Percentiles rank a stretch among this genome's conserved stretches.
Conservation (phyloP, 2,329 filamentous ascomycete genomes). For the Capronia coronata region DNA sequence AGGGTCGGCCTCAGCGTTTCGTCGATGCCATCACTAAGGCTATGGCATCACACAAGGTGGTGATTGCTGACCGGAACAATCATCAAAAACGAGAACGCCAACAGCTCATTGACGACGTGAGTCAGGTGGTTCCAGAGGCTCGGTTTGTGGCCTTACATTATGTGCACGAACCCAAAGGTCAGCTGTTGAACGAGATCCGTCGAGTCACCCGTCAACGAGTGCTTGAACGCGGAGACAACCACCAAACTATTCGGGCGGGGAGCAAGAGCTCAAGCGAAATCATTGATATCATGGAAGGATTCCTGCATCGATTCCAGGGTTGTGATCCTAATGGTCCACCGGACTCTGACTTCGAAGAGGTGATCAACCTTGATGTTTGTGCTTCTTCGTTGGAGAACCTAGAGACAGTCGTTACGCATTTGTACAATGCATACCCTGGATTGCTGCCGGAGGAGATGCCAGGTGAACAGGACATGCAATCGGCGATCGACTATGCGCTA, state of each 20-base stretch:
- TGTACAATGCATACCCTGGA: constrained; percentile 72
- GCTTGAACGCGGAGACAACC: constrained; percentile 81
- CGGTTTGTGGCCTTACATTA: constrained; percentile 83
- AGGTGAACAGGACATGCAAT: constrained; percentile 65
- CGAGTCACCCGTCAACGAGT: constrained; percentile 71
- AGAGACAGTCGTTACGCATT: constrained; percentile 64
- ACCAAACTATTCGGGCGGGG: constrained; percentile 91
- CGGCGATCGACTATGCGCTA: constrained; percentile 68
- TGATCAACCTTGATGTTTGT: constrained; percentile 77
- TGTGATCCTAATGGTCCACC: constrained; percentile 61
- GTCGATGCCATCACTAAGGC: constrained; percentile 61
- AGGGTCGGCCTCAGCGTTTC: constrained; percentile 69
- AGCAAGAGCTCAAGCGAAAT: constrained; percentile 67
- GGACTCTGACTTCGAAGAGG: constrained; percentile 72
- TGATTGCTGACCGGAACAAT: constrained; percentile 92
- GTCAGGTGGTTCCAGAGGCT: constrained; percentile 54
- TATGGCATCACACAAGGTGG: constrained; percentile 60
- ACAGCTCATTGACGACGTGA: constrained; percentile 77
- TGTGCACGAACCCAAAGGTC: constrained; percentile 60
- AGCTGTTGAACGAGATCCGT: constrained; percentile 64
- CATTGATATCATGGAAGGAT: constrained; percentile 88
- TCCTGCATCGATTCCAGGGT: constrained; percentile 77
- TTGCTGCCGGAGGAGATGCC: constrained; percentile 64
- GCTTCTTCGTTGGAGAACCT: constrained; percentile 77
- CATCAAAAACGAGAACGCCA: constrained; percentile 79